Evolutionary conservation across 257 asterid species (phyloP).

Genomic region (Forsythia viridissima): DNA sequence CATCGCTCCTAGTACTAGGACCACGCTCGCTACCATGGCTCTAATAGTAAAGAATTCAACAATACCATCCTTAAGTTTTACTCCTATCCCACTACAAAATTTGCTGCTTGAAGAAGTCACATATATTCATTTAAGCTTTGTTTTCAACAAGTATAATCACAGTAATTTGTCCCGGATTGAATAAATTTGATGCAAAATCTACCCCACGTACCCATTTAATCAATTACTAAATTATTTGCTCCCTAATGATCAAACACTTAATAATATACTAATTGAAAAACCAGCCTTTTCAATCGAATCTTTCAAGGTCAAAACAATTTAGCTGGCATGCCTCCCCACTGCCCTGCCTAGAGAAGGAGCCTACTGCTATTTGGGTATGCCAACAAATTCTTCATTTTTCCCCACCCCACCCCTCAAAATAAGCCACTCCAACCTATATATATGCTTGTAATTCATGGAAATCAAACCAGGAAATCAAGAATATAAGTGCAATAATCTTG

Average conservation of each 20-base stretch:
- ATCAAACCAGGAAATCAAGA: background rate
- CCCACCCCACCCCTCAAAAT: background rate
- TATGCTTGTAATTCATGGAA: background rate
- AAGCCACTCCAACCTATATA: slow-evolving; percentile 17
- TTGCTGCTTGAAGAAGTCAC: too few species aligned
- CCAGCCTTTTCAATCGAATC: slow-evolving; percentile 17
- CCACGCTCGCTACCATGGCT: too few species aligned
- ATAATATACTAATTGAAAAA: slow-evolving; percentile 3
- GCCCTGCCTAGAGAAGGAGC: slow-evolving; percentile 23
- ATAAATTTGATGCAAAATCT: background rate
- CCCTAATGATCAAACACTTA: background rate
- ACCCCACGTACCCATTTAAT: background rate
- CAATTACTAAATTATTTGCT: background rate
- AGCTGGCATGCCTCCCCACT: slow-evolving; percentile 55
- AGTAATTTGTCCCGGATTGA: background rate
- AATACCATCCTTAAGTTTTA: background rate
- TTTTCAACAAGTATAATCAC: background rate
- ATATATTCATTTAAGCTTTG: background rate
- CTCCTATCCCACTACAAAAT: background rate
- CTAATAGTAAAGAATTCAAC: too few species aligned
- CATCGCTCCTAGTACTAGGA: too few species aligned
- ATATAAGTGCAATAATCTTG: background rate
- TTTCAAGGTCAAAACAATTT: slow-evolving; percentile 29
- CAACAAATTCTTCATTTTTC: slow-evolving; percentile 27
- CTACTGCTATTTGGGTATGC: background rate